These are phyloP conservation scores for Anaeramoeba flamelloides DNA, from an alignment of 78 protist genomes.

Conservation along the genomic window DNA sequence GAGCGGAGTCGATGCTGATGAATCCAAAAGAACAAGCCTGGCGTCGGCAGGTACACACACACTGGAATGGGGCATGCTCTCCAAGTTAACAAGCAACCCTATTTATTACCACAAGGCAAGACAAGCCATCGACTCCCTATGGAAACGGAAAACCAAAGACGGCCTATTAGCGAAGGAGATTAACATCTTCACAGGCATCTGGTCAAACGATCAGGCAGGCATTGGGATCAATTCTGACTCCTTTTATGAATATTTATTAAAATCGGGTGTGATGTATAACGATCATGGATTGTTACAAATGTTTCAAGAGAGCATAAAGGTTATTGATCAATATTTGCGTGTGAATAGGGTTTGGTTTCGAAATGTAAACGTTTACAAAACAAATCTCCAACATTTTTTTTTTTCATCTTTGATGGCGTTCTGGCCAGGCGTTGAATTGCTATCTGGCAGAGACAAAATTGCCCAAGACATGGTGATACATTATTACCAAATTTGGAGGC, in stretches of 20 bases:
- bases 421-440: slow-evolving; percentile 61
- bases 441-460: slow-evolving; percentile 23
- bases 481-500: slow-evolving; percentile 35
- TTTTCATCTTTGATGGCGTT: slow-evolving; percentile 21
- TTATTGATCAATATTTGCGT: not conserved
- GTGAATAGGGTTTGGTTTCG: slow-evolving; percentile 2
- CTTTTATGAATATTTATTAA: slow-evolving; percentile 65
- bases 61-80: slow-evolving; percentile 50
- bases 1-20: slow-evolving; percentile 53
- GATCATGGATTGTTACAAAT: slow-evolving; percentile 31
- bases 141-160: slow-evolving; percentile 36
- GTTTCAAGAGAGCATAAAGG: not conserved
- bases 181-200: not conserved
- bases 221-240: slow-evolving; percentile 67
- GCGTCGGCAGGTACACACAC: slow-evolving; percentile 68
- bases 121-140: slow-evolving; percentile 27
- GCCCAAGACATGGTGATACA: slow-evolving; percentile 24
- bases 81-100: slow-evolving; percentile 32
- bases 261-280: slow-evolving; percentile 33
- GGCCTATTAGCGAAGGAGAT: not conserved
- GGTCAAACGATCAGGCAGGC: slow-evolving; percentile 28
- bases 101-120: slow-evolving; percentile 14
- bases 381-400: not conserved
- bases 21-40: slow-evolving; percentile 39
- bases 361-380: slow-evolving; percentile 6